These are phyloP conservation scores for Paraphoma sp. DNA, from an alignment of 2,329 filamentous ascomycete genomes.

Conservation along the genomic window DNA sequence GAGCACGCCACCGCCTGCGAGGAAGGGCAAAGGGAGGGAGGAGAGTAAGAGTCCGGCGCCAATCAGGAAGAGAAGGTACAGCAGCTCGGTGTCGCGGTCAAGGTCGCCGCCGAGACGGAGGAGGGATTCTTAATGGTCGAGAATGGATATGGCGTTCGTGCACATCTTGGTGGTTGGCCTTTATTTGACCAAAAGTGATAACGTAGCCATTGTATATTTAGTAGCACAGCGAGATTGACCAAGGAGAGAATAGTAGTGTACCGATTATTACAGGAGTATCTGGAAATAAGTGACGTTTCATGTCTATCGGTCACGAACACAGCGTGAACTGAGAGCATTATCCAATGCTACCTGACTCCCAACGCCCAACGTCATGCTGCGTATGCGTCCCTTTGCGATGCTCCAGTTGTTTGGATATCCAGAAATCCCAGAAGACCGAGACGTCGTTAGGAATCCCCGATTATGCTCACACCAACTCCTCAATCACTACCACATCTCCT, in stretches of 20 bases:
- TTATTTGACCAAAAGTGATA: background rate
- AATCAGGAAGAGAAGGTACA: slow-evolving; percentile 10
- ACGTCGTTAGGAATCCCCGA: too few species aligned
- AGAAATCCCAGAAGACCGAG: too few species aligned
- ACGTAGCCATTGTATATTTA: slow-evolving; percentile 1
- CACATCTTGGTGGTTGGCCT: background rate
- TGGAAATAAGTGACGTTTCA: too few species aligned
- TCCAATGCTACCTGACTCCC: too few species aligned
- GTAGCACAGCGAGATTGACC: slow-evolving; percentile 4
- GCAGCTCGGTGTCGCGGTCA: background rate
- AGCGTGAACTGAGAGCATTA: too few species aligned
- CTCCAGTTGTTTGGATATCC: too few species aligned
- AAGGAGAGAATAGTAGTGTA: background rate
- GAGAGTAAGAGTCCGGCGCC: slow-evolving; percentile 9
- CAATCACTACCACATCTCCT: slow-evolving; percentile 4
- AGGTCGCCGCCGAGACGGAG: slow-evolving; percentile 9
- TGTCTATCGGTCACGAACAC: too few species aligned
- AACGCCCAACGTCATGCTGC: too few species aligned
- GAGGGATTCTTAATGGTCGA: slow-evolving; percentile 16
- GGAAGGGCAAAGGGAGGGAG: slow-evolving; percentile 14
- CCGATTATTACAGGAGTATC: background rate
- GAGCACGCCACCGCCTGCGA: slow-evolving; percentile 14
- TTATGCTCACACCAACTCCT: too few species aligned
- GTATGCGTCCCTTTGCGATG: too few species aligned
- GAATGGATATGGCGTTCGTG: background rate